Conservation (phyloP, 1,284 basidiomycete genomes). For the Malassezia nana region DNA sequence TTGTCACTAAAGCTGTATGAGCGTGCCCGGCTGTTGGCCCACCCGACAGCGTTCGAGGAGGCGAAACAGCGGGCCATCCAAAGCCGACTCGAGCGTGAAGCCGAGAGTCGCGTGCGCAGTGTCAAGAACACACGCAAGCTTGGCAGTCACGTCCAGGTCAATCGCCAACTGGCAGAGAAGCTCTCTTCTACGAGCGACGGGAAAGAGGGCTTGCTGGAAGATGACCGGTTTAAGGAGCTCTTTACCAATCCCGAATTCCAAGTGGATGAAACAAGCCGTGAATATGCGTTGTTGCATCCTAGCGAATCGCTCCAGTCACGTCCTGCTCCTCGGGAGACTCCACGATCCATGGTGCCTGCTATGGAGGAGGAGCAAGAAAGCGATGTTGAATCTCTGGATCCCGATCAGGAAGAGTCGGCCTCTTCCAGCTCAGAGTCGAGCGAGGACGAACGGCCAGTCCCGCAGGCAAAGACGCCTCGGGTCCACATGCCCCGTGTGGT, state of each 20-base stretch:
- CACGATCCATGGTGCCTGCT: slow-evolving; percentile 60
- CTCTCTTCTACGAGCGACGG: slow-evolving; percentile 53
- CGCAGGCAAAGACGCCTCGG: slow-evolving; percentile 1
- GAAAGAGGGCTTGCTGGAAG: slow-evolving; percentile 60
- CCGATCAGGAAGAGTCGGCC: slow-evolving; percentile 30
- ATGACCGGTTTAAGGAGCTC: slow-evolving; percentile 79
- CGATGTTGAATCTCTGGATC: slow-evolving; percentile 59
- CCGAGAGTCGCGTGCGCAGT: slow-evolving; percentile 75
- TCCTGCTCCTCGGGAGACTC: slow-evolving; percentile 17
- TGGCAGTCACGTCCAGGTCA: slow-evolving; percentile 60
- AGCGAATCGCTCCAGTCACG: slow-evolving; percentile 53
- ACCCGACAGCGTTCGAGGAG: slow-evolving; percentile 90
- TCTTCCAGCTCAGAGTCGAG: slow-evolving; percentile 8
- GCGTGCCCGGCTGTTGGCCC: slow-evolving; percentile 84
- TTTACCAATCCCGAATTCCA: slow-evolving; percentile 90
- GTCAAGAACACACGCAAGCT: slow-evolving; percentile 24
- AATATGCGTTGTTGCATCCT: slow-evolving; percentile 84
- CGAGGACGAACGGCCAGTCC: neutral
- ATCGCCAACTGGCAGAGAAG: slow-evolving; percentile 81
- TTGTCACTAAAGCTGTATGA: slow-evolving; percentile 89
- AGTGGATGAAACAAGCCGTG: slow-evolving; percentile 75
- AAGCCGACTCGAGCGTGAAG: slow-evolving; percentile 82
- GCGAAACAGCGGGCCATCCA: slow-evolving; percentile 77
- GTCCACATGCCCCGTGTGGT: slow-evolving; percentile 4
- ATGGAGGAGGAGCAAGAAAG: slow-evolving; percentile 79